Evolutionary conservation across 139 green algal species (phyloP).

Genomic region (Chara braunii): DNA sequence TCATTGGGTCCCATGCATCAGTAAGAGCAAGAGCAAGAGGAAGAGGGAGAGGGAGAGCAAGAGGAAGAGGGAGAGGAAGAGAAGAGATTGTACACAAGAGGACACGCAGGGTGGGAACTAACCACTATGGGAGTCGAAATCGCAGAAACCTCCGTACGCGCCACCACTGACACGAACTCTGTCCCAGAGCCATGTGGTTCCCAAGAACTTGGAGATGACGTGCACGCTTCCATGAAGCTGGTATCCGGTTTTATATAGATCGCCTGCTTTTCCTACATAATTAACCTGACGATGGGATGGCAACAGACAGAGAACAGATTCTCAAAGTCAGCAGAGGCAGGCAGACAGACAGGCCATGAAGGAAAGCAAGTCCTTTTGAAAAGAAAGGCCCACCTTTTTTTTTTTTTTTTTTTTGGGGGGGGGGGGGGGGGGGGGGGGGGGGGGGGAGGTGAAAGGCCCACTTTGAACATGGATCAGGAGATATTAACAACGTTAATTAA

Average conservation of each 20-base stretch:
- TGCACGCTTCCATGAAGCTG: constrained; percentile 75
- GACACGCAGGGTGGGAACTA: constrained; percentile 9
- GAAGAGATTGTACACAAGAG: constrained; percentile 1
- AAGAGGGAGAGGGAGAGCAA: constrained; percentile 11
- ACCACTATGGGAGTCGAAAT: constrained; percentile 86
- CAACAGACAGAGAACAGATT: neutral
- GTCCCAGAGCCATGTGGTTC: constrained; percentile 96
- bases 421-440: too few species aligned
- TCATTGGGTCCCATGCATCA: too few species aligned
- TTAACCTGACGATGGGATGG: too few species aligned
- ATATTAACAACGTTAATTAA: too few species aligned
- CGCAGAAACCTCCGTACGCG: constrained; percentile 94
- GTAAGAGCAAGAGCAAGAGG: too few species aligned
- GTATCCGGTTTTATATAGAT: constrained; percentile 95
- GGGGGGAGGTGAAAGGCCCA: too few species aligned
- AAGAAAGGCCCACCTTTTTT: too few species aligned
- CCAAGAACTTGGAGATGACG: constrained; percentile 93
- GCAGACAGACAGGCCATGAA: too few species aligned
- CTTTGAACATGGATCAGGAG: too few species aligned
- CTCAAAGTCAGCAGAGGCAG: constrained; percentile 1
- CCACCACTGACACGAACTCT: constrained; percentile 85
- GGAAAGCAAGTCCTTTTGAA: too few species aligned
- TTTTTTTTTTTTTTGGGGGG: too few species aligned
- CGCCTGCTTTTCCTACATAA: constrained; percentile 96
- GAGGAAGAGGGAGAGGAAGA: constrained; percentile 12